These are phyloP conservation scores for Globisporangium acanthophoron DNA, from an alignment of 352 stramenopile genomes.

Conservation along the genomic window DNA sequence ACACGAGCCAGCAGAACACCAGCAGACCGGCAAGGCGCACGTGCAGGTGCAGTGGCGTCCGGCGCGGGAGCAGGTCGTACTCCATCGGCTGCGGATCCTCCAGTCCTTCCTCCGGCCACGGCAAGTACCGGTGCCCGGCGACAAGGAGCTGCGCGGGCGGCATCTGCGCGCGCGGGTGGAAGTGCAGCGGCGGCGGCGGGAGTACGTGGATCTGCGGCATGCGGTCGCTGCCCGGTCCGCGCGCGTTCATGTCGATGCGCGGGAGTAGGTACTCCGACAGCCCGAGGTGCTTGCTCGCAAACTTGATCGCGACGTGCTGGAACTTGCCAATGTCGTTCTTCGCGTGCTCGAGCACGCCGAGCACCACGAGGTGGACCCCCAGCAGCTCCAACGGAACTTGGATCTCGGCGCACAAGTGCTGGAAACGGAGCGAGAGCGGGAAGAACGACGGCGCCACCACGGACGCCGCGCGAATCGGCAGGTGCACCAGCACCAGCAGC, in stretches of 20 bases:
- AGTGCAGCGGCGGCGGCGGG: conserved; percentile 68
- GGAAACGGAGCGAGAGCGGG: conserved; percentile 83
- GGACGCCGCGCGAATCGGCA: conserved; percentile 69
- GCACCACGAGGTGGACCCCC: conserved; percentile 93
- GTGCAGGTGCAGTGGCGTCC: conserved; percentile 43
- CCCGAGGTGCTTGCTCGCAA: conserved; percentile 55
- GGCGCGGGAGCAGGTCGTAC: conserved; percentile 61
- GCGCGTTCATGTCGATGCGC: conserved; percentile 25
- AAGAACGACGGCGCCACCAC: conserved; percentile 54
- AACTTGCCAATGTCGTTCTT: conserved; percentile 84
- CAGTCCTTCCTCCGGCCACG: conserved; percentile 80
- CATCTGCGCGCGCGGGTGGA: conserved; percentile 65
- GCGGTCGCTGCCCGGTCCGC: conserved; percentile 14
- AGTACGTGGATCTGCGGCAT: conserved; percentile 41
- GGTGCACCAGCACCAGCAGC: conserved; percentile 82
- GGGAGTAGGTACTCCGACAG: conserved; percentile 69
- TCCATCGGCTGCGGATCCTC: conserved; percentile 62
- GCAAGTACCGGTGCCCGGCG: conserved; percentile 68
- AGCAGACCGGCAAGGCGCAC: conserved; percentile 46
- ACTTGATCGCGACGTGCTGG: conserved; percentile 57
- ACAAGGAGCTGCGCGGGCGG: conserved; percentile 67
- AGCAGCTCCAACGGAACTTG: conserved; percentile 96
- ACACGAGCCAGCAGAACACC: conserved; percentile 54
- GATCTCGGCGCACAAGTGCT: conserved; percentile 90
- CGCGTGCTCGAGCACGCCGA: conserved; percentile 91